These are phyloP conservation scores for Aspergillus leporis DNA, from an alignment of 495 filamentous ascomycete genomes.

Conservation along the genomic window DNA sequence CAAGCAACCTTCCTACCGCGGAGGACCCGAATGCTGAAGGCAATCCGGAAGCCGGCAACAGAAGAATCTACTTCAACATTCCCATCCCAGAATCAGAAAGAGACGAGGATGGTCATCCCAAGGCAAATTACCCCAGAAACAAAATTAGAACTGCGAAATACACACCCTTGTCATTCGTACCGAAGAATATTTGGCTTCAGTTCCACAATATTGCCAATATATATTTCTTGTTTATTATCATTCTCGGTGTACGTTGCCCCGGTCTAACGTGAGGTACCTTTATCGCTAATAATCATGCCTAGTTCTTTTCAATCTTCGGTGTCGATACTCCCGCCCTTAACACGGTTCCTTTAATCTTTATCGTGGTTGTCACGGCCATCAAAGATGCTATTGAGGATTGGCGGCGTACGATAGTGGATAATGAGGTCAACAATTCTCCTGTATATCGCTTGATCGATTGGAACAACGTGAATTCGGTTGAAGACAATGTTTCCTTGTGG, in stretches of 20 bases:
- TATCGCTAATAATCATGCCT: constrained; percentile 15
- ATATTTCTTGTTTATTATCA: constrained; percentile 96
- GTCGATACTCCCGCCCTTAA: constrained; percentile 87
- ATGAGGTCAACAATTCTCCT: constrained; percentile 93
- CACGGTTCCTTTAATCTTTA: constrained; percentile 90
- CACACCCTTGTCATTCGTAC: constrained; percentile 92
- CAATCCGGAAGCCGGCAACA: constrained; percentile 30
- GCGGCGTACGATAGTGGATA: constrained; percentile 87
- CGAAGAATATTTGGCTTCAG: constrained; percentile 95
- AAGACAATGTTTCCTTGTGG: constrained; percentile 85
- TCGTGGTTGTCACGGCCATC: constrained; percentile 84
- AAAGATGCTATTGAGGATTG: constrained; percentile 99
- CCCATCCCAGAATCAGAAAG: constrained; percentile 75
- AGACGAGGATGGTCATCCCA: constrained; percentile 80
- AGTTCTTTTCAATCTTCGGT: constrained; percentile 97
- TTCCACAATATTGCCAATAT: constrained; percentile 99
- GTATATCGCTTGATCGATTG: constrained; percentile 86
- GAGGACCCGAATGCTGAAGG: constrained; percentile 46
- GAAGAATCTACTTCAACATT: constrained; percentile 80
- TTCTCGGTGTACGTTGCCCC: constrained; percentile 68
- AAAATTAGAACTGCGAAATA: constrained; percentile 99
- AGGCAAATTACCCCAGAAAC: constrained; percentile 74
- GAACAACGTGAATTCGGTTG: constrained; percentile 90
- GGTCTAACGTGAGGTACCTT: background rate
- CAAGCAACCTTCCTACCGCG: constrained; percentile 26